A percentile compares a stretch with the other conserved stretches of the same genome.
phyloP scores from a whole-genome alignment of 2,329 filamentous ascomycete species.

The Colletotrichum musicola region DNA sequence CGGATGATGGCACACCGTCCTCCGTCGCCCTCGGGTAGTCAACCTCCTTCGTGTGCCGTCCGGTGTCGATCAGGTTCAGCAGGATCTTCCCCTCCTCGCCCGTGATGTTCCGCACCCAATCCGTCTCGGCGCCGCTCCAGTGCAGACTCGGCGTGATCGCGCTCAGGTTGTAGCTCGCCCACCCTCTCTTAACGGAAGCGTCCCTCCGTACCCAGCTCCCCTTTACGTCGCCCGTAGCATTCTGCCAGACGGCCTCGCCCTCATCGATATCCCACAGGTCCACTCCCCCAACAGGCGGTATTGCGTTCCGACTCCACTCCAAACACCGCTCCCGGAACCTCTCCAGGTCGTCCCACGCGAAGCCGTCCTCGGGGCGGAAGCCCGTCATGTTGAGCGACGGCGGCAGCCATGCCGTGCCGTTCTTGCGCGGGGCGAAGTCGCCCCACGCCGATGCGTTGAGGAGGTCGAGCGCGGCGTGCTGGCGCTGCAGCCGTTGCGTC shows the following conservation, averaged over 20 bases:
- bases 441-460: slow-evolving; percentile 71
- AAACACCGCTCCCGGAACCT: slow-evolving; percentile 75
- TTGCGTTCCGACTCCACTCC: slow-evolving; percentile 69
- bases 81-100: slow-evolving; percentile 77
- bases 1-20: slow-evolving; percentile 53
- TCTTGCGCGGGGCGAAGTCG: slow-evolving; percentile 65
- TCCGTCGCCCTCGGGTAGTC: slow-evolving; percentile 56
- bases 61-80: slow-evolving; percentile 67
- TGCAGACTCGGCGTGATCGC: slow-evolving; percentile 73
- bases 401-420: slow-evolving; percentile 30
- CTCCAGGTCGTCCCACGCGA: slow-evolving; percentile 81
- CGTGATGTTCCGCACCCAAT: slow-evolving; percentile 86
- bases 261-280: slow-evolving; percentile 54
- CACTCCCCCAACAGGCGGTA: slow-evolving; percentile 54
- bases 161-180: slow-evolving; percentile 72
- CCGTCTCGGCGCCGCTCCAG: slow-evolving; percentile 69
- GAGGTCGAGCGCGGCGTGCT: slow-evolving; percentile 64
- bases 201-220: slow-evolving; percentile 79
- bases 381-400: slow-evolving; percentile 80
- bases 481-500: slow-evolving; percentile 60
- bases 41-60: slow-evolving; percentile 60
- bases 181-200: slow-evolving; percentile 59
- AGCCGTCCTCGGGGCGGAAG: slow-evolving; percentile 78
- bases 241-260: slow-evolving; percentile 74
- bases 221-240: slow-evolving; percentile 80